Percentiles rank a stretch among this genome's conserved stretches.
These are phyloP conservation scores for Phytomonas sp. DNA, from an alignment of 208 protist genomes.

Conservation along the genomic window DNA sequence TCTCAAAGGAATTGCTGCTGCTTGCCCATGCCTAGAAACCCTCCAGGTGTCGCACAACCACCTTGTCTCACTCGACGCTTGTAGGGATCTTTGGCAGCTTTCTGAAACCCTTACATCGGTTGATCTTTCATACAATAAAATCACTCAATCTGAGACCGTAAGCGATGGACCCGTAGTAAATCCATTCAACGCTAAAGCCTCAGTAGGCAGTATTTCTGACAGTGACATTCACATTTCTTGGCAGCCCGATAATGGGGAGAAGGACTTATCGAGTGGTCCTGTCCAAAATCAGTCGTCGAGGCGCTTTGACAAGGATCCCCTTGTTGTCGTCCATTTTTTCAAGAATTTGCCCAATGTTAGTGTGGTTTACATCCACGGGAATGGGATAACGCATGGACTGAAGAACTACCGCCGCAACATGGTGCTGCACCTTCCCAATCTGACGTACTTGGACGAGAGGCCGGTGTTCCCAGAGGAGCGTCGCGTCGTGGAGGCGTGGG, in stretches of 20 bases:
- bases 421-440: constrained; percentile 62
- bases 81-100: constrained; percentile 66
- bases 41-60: constrained; percentile 70
- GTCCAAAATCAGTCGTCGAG: neutral
- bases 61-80: constrained; percentile 56
- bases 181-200: neutral
- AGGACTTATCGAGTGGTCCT: neutral
- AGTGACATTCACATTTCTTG: constrained; percentile 18
- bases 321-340: constrained; percentile 68
- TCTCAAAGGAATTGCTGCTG: constrained; percentile 42
- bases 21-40: constrained; percentile 50
- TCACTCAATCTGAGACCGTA: constrained; percentile 26
- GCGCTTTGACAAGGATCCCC: constrained; percentile 19
- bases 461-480: constrained; percentile 85
- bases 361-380: constrained; percentile 88
- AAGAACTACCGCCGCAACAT: constrained; percentile 86
- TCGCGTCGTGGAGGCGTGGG: constrained; percentile 75
- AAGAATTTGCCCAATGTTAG: constrained; percentile 65
- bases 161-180: constrained; percentile 3
- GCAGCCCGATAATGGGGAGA: neutral
- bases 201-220: neutral
- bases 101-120: constrained; percentile 77
- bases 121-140: constrained; percentile 89
- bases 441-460: constrained; percentile 86
- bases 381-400: constrained; percentile 50